These are phyloP conservation scores for Chrysanthemum lavandulifolium DNA, from an alignment of 129 eudicot species.

Conservation along the genomic window DNA sequence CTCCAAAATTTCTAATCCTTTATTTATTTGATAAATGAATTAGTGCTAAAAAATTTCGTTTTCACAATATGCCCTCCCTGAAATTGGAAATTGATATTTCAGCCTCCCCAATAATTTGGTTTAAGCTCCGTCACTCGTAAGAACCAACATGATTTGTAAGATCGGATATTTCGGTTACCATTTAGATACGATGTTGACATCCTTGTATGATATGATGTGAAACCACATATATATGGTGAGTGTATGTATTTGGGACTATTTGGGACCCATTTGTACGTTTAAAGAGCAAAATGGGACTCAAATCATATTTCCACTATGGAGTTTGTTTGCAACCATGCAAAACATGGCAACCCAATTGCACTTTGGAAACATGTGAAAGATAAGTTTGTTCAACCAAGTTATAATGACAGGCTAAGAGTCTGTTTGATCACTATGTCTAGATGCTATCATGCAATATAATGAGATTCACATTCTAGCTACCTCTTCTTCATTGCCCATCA, in stretches of 20 bases:
- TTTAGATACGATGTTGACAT: conserved; percentile 14
- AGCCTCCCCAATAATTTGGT: too few relatives aligned
- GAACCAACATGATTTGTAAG: too few relatives aligned
- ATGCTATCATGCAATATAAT: conserved; percentile 31
- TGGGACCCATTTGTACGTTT: conserved; percentile 7
- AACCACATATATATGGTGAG: conserved; percentile 13
- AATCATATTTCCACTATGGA: conserved; percentile 20
- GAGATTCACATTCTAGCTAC: conserved; percentile 37
- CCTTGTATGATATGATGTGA: conserved; percentile 17
- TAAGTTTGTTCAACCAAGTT: conserved; percentile 30
- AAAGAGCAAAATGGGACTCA: conserved; percentile 19
- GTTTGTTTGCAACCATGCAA: conserved; percentile 24
- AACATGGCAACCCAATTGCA: conserved; percentile 26
- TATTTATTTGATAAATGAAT: too few relatives aligned
- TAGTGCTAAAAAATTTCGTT: too few relatives aligned
- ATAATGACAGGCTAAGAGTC: conserved; percentile 31
- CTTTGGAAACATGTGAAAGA: conserved; percentile 39
- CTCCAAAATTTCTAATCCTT: too few relatives aligned
- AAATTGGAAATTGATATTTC: too few relatives aligned
- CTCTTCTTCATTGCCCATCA: conserved; percentile 41
- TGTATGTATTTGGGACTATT: conserved; percentile 8
- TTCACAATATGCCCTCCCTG: too few relatives aligned
- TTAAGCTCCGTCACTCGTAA: too few relatives aligned
- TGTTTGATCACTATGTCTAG: conserved; percentile 28
- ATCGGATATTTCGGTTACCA: not conserved